Base-by-base conservation (phyloP, 2,329 filamentous ascomycete species). In the Nannizziopsis arthrosporioides region DNA sequence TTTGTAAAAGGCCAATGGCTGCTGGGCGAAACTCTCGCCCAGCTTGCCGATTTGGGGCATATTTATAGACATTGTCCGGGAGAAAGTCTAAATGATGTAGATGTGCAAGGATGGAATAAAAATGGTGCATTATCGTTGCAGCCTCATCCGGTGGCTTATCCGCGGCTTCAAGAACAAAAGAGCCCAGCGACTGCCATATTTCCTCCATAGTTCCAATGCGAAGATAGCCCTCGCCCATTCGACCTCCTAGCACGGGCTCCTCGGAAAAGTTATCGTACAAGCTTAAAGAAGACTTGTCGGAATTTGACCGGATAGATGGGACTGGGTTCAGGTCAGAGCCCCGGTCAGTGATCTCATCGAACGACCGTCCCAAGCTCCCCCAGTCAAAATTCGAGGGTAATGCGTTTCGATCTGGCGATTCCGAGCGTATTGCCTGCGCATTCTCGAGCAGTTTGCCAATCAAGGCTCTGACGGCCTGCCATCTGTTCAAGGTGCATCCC, bases 41-140 rank as follows among this genome's bases (percentile, higher is more conserved):
- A 27, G 61, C 55, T 22, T 57, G 55, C 40, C 57, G 52, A 12
- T 59, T 58, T 40, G 53, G 47, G 8, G 55, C 52, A 49, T 67
- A 68, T 47, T 65, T 64, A 54, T 73, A 73, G 5, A 73, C 61
- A 32, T 59, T 59, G 41, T 67, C 61, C 8, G 70, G 68, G 3
- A 73, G 61, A 44, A 66, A 59, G 41, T 61, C 68, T 9, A 67
- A 56, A 55, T 70, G 68, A 49, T 73, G 71, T 40, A 73, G 55
- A 41, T 66, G 65, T 37, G 67, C 71, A 51, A 73, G 58, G 27
- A 68, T 62, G 22, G 63, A 67, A 52, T 67, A 65, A 6, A 73
- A 68, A 44, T 63, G 64, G 44, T 64, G 64, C 69, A 73, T 72
- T 36, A 66, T 63, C 10, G 59, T 35, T 39, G 63, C 61, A 5